phyloP scores from a whole-genome alignment of 2,329 filamentous ascomycete species.

The Colletotrichum siamense region DNA sequence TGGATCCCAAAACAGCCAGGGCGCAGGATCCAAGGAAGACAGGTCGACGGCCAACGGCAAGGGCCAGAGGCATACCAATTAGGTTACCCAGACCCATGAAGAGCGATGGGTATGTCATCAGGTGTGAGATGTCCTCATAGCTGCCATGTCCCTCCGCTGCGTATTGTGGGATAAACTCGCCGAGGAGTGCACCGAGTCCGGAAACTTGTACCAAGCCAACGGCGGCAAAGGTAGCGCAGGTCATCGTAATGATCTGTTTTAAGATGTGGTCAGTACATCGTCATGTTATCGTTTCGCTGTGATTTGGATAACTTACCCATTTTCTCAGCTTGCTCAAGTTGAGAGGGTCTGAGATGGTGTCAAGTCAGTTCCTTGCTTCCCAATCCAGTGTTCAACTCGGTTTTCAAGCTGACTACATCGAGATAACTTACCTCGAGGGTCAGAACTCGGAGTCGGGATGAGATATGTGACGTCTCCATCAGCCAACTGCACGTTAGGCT shows the following conservation, averaged over 20 bases:
- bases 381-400: background rate
- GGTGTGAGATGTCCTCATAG: slow-evolving; percentile 6
- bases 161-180: slow-evolving; percentile 4
- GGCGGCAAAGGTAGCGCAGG: background rate
- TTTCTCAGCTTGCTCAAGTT: slow-evolving; percentile 1
- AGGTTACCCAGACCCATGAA: slow-evolving; percentile 36
- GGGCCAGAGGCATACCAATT: slow-evolving; percentile 37
- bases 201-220: slow-evolving; percentile 5
- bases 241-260: background rate
- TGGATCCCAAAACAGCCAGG: slow-evolving; percentile 31
- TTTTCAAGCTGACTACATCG: background rate
- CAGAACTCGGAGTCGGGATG: slow-evolving; percentile 37
- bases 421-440: slow-evolving; percentile 29
- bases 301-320: background rate
- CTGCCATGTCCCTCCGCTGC: background rate
- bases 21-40: slow-evolving; percentile 35
- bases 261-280: background rate
- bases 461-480: slow-evolving; percentile 34
- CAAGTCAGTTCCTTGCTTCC: background rate
- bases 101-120: slow-evolving; percentile 4
- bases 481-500: slow-evolving; percentile 29
- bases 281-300: rapidly evolving
- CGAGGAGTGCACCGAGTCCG: slow-evolving; percentile 5
- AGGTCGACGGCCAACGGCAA: slow-evolving; percentile 37
- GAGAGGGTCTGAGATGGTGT: background rate